Conservation (phyloP, 2,329 filamentous ascomycete species). For the Aspergillus nomiae region DNA sequence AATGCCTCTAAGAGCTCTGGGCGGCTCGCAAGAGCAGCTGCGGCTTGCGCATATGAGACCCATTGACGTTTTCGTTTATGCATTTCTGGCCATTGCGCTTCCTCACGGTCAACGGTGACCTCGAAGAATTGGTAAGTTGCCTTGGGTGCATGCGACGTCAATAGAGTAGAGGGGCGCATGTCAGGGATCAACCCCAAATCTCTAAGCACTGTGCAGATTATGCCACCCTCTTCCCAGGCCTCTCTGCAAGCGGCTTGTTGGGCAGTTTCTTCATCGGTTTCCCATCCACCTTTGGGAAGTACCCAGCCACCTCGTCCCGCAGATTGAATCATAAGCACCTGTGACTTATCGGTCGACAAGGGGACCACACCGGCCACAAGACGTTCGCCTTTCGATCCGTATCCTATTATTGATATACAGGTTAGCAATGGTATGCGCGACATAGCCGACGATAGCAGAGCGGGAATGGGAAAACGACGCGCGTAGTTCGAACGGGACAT, state of each 20-base stretch:
- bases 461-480: background rate
- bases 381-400: conserved; percentile 87
- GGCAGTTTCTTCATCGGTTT: conserved; percentile 85
- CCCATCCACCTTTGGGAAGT: conserved; percentile 96
- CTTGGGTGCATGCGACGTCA: conserved; percentile 67
- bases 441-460: background rate
- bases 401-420: conserved; percentile 60
- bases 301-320: conserved; percentile 92
- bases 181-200: conserved; percentile 87
- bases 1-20: conserved; percentile 89
- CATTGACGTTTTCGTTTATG: conserved; percentile 88
- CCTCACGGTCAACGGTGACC: conserved; percentile 82
- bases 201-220: conserved; percentile 78
- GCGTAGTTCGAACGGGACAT: background rate
- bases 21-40: conserved; percentile 71
- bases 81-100: conserved; percentile 87
- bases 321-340: conserved; percentile 91
- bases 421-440: conserved; percentile 22
- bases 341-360: conserved; percentile 79
- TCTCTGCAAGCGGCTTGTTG: conserved; percentile 84
- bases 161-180: conserved; percentile 61
- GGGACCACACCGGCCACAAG: conserved; percentile 94
- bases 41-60: conserved; percentile 85
- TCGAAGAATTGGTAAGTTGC: conserved; percentile 65
- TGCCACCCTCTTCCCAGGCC: conserved; percentile 97